A percentile compares a stretch with the other conserved stretches of the same genome.
These are phyloP conservation scores for Phytophthora tentaculata DNA, from an alignment of 352 stramenopile genomes.

Conservation along the genomic window DNA sequence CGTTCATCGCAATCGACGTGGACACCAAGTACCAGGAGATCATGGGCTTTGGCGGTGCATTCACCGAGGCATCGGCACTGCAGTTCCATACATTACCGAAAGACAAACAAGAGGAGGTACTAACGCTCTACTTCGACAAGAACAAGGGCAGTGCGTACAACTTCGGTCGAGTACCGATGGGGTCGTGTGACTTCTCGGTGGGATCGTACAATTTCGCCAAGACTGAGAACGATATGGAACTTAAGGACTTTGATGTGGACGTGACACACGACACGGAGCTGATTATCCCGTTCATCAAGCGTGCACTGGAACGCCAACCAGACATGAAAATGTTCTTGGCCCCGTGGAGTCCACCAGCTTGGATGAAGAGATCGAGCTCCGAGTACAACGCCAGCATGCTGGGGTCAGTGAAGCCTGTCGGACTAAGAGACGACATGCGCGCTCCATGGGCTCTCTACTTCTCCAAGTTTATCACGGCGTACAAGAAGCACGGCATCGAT, in stretches of 20 bases:
- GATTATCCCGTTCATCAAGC: constrained; percentile 88
- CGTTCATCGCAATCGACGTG: constrained; percentile 58
- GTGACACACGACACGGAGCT: constrained; percentile 77
- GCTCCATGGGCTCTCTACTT: constrained; percentile 91
- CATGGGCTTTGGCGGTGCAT: constrained; percentile 91
- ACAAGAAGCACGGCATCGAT: constrained; percentile 78
- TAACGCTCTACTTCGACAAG: constrained; percentile 89
- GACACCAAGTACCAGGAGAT: constrained; percentile 72
- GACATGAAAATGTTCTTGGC: constrained; percentile 85
- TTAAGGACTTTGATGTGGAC: constrained; percentile 80
- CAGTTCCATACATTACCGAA: constrained; percentile 84
- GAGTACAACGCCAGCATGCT: constrained; percentile 73
- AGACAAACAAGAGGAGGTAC: constrained; percentile 80
- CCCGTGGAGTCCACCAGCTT: constrained; percentile 89
- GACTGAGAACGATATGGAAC: constrained; percentile 64
- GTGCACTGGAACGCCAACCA: constrained; percentile 61
- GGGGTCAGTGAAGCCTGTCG: constrained; percentile 54
- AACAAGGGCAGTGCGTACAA: constrained; percentile 79
- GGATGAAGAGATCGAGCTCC: constrained; percentile 75
- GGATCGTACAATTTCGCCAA: constrained; percentile 90
- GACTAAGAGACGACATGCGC: constrained; percentile 56
- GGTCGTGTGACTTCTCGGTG: constrained; percentile 90
- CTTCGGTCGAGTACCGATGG: constrained; percentile 91
- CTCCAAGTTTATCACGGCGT: constrained; percentile 91
- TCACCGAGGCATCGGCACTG: constrained; percentile 89